Percentiles rank a stretch among this genome's conserved stretches.
Evolutionary conservation across 306 rosid genomes (phyloP).

Genomic region (Gleditsia sinensis): DNA sequence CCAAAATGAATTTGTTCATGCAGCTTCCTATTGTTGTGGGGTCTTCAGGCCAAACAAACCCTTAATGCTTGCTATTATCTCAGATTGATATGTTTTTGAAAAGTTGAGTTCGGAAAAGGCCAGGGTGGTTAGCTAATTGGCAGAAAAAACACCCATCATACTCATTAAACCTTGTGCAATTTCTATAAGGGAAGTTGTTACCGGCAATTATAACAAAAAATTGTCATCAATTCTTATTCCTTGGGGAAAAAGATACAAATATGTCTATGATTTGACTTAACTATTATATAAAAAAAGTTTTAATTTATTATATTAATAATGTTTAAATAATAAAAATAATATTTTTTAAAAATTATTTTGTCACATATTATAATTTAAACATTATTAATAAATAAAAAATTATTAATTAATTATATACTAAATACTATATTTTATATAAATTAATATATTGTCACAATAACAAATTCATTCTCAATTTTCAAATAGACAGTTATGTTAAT

Average conservation of each 20-base stretch:
- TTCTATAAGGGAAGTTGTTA: constrained; percentile 44
- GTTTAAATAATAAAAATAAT: too few species aligned
- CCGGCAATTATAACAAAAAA: constrained; percentile 29
- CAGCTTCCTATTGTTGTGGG: constrained; percentile 43
- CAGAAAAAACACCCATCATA: constrained; percentile 36
- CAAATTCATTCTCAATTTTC: constrained; percentile 23
- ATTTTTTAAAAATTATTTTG: too few species aligned
- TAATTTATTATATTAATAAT: too few species aligned
- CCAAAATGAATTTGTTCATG: constrained; percentile 23
- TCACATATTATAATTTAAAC: too few species aligned
- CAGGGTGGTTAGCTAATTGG: constrained; percentile 26
- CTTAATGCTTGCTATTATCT: constrained; percentile 30
- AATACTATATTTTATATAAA: too few species aligned
- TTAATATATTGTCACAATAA: constrained; percentile 19
- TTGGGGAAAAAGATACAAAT: constrained; percentile 24
- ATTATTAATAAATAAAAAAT: too few species aligned
- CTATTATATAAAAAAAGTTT: too few species aligned
- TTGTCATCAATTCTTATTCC: constrained; percentile 17
- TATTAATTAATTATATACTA: too few species aligned
- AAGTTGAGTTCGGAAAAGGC: constrained; percentile 30
- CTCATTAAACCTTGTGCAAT: constrained; percentile 35
- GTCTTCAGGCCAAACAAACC: constrained; percentile 40
- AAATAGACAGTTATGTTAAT: too few species aligned
- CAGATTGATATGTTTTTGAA: neutral
- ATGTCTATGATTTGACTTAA: constrained; percentile 12